Evolutionary conservation across 306 rosid species (phyloP).

Genomic region (Castanea sativa): DNA sequence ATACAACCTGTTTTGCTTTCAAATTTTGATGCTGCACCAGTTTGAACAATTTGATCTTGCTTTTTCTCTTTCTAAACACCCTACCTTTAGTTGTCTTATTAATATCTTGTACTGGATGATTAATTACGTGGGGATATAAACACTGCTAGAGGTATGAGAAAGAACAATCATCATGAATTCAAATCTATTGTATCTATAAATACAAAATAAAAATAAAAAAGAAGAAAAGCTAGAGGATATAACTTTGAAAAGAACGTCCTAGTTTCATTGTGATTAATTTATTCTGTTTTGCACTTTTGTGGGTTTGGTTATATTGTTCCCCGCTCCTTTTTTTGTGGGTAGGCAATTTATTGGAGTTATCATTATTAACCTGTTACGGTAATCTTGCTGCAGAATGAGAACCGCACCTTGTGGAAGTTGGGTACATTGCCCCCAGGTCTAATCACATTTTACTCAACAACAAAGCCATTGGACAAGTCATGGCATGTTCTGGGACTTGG

Average conservation of each 20-base stretch:
- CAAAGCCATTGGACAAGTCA: slow-evolving; percentile 80
- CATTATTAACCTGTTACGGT: slow-evolving; percentile 15
- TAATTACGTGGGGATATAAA: not conserved
- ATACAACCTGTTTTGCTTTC: not conserved
- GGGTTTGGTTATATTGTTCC: not conserved
- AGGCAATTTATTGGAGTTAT: not conserved
- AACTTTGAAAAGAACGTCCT: slow-evolving; percentile 8
- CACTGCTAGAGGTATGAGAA: not conserved
- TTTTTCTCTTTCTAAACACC: not conserved
- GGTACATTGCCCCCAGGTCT: slow-evolving; percentile 86
- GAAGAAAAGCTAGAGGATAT: slow-evolving; percentile 2
- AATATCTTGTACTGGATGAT: not conserved
- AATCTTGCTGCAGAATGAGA: slow-evolving; percentile 64
- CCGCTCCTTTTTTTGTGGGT: not conserved
- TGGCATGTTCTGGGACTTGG: slow-evolving; percentile 94
- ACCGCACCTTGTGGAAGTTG: slow-evolving; percentile 75
- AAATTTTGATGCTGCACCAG: not conserved
- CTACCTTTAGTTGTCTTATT: not conserved
- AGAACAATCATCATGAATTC: no score
- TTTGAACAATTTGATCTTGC: not conserved
- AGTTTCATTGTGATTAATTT: slow-evolving; percentile 5
- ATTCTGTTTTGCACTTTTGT: not conserved
- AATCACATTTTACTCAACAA: slow-evolving; percentile 73
- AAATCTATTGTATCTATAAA: no score
- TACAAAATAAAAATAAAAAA: no score